Conservation (phyloP, 2,329 filamentous ascomycete species). For the Scedosporium minutisporum region DNA sequence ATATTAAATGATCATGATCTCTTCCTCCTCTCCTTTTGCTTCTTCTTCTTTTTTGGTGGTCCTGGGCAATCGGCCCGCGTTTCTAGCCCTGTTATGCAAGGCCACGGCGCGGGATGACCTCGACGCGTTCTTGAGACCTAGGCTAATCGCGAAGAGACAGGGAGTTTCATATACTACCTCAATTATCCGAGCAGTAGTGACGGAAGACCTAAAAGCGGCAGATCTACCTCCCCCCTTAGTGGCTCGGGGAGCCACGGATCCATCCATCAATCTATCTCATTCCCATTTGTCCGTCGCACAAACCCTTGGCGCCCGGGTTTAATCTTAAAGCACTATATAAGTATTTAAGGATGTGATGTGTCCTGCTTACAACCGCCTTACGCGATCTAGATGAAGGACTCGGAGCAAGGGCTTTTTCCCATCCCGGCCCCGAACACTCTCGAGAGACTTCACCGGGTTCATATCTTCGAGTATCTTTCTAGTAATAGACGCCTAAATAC, state of each 20-base stretch:
- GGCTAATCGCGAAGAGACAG: background rate
- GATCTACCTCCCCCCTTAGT: background rate
- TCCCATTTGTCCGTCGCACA: too few relatives aligned
- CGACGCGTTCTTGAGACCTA: background rate
- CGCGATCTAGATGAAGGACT: too few relatives aligned
- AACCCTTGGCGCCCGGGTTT: too few relatives aligned
- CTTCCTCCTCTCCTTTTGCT: background rate
- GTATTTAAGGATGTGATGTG: too few relatives aligned
- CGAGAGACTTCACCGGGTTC: too few relatives aligned
- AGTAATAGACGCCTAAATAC: too few relatives aligned
- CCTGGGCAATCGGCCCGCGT: background rate
- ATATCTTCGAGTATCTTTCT: too few relatives aligned
- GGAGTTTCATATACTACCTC: background rate
- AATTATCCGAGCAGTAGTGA: background rate
- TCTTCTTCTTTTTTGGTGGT: constrained; percentile 4
- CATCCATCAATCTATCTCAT: background rate
- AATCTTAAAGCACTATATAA: too few relatives aligned
- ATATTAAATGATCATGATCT: background rate
- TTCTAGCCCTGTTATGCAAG: too few relatives aligned
- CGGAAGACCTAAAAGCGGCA: background rate
- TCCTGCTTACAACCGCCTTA: too few relatives aligned
- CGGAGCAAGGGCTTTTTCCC: too few relatives aligned
- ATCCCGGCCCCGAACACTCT: too few relatives aligned
- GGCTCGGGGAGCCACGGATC: background rate
- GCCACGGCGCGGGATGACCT: background rate